These are phyloP conservation scores for Chaetomium fimeti DNA, from an alignment of 495 filamentous ascomycete species.

Conservation along the genomic window DNA sequence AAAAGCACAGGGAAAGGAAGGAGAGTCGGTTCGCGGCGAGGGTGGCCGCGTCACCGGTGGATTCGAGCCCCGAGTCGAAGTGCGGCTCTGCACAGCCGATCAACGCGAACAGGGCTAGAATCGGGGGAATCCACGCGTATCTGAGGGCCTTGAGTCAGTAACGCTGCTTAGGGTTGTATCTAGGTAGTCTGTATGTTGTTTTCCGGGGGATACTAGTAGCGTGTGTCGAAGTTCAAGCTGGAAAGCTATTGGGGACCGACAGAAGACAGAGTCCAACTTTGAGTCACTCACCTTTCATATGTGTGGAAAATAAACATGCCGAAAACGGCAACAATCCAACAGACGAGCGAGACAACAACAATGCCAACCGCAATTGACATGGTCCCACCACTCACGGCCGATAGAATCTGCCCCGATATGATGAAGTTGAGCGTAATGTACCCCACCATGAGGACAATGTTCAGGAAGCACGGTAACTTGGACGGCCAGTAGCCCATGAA, in stretches of 20 bases:
- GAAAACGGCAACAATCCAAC: conserved; percentile 68
- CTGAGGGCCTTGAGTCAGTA: conserved; percentile 30
- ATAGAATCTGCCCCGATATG: conserved; percentile 71
- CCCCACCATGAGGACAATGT: conserved; percentile 68
- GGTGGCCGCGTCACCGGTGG: conserved; percentile 19
- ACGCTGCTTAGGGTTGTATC: too few relatives aligned
- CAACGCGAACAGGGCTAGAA: conserved; percentile 64
- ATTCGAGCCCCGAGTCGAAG: conserved; percentile 56
- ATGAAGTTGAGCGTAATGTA: conserved; percentile 70
- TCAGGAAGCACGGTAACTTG: conserved; percentile 69
- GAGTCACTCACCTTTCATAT: conserved; percentile 59
- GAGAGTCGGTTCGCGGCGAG: conserved; percentile 32
- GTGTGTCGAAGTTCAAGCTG: too few relatives aligned
- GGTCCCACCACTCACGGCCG: conserved; percentile 62
- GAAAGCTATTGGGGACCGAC: too few relatives aligned
- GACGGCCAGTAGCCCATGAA: conserved; percentile 80
- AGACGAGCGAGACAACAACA: conserved; percentile 64
- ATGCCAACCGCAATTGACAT: conserved; percentile 72
- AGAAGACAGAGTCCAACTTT: background rate
- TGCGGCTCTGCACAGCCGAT: conserved; percentile 63
- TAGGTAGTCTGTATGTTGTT: too few relatives aligned
- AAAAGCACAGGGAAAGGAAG: conserved; percentile 33
- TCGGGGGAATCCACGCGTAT: conserved; percentile 67
- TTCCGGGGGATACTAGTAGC: too few relatives aligned
- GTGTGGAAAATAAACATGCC: conserved; percentile 69